Percentiles rank a stretch among this genome's conserved stretches.
phyloP scores from a whole-genome alignment of 1,284 basidiomycete species.

The Schizopora paradoxa region DNA sequence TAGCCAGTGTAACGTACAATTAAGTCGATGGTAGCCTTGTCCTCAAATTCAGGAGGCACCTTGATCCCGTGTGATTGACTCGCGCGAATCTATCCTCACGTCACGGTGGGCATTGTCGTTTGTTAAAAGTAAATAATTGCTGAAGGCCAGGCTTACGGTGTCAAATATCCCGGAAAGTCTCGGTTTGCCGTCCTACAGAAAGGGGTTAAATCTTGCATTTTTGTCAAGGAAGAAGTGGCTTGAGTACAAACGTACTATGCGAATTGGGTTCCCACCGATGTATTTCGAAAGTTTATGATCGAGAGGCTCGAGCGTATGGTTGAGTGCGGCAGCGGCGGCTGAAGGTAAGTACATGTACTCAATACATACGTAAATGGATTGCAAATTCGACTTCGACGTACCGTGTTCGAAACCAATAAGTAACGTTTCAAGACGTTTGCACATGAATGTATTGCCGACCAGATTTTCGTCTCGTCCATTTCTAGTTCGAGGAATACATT shows the following conservation, averaged over 20 bases:
- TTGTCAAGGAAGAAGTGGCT: neutral
- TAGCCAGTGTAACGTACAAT: conserved; percentile 42
- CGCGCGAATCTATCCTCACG: conserved; percentile 47
- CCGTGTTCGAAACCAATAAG: conserved; percentile 60
- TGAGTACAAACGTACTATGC: conserved; percentile 34
- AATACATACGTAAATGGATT: neutral
- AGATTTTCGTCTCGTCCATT: conserved; percentile 72
- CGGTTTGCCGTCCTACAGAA: conserved; percentile 59
- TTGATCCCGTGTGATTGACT: conserved; percentile 66
- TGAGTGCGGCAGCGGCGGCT: conserved; percentile 66
- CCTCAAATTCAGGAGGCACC: conserved; percentile 65
- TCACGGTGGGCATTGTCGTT: conserved; percentile 1
- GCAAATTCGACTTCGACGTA: conserved; percentile 21
- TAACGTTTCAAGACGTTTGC: conserved; percentile 60
- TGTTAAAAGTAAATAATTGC: neutral
- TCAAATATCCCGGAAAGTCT: conserved; percentile 77
- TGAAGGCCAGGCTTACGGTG: too few relatives aligned
- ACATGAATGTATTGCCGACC: conserved; percentile 61
- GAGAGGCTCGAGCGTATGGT: conserved; percentile 56
- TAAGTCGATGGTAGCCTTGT: conserved; percentile 48
- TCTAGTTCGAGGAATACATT: conserved; percentile 30
- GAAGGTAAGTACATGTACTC: conserved; percentile 4
- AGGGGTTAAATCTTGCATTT: neutral
- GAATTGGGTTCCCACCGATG: conserved; percentile 61
- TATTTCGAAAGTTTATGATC: conserved; percentile 67